Evolutionary conservation across 805 yeast genomes (phyloP).

Genomic region (Metschnikowia peoriensis): DNA sequence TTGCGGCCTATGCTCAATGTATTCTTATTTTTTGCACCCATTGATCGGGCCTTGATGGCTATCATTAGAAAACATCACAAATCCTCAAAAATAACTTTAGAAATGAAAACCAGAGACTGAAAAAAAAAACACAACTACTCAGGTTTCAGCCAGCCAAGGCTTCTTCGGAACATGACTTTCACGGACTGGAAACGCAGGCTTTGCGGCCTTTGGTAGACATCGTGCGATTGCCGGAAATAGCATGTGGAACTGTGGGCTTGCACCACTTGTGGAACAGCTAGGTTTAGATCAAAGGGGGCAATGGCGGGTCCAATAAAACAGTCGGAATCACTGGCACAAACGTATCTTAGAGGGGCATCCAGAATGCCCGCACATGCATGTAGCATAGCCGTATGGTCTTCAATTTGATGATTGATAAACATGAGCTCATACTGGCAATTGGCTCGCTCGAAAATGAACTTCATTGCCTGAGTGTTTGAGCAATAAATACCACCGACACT

Average conservation of each 20-base stretch:
- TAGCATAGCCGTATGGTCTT: slow-evolving; percentile 1
- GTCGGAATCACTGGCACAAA: slow-evolving; percentile 5
- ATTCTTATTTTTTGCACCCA: background rate
- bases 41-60: background rate
- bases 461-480: background rate
- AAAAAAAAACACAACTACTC: background rate
- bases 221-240: slow-evolving; percentile 8
- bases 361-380: slow-evolving; percentile 5
- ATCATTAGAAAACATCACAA: background rate
- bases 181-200: background rate
- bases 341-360: background rate
- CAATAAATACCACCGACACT: slow-evolving; percentile 8
- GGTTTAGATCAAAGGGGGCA: slow-evolving; percentile 9
- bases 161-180: slow-evolving; percentile 1
- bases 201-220: background rate
- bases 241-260: slow-evolving; percentile 1
- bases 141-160: slow-evolving; percentile 1
- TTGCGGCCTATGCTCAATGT: background rate
- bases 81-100: background rate
- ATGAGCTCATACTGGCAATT: slow-evolving; percentile 13
- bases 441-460: slow-evolving; percentile 7
- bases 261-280: background rate
- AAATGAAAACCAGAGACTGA: background rate
- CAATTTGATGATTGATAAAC: background rate
- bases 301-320: slow-evolving; percentile 6